phyloP scores from a whole-genome alignment of 345 rosid genomes.

The Populus ilicifolia region DNA sequence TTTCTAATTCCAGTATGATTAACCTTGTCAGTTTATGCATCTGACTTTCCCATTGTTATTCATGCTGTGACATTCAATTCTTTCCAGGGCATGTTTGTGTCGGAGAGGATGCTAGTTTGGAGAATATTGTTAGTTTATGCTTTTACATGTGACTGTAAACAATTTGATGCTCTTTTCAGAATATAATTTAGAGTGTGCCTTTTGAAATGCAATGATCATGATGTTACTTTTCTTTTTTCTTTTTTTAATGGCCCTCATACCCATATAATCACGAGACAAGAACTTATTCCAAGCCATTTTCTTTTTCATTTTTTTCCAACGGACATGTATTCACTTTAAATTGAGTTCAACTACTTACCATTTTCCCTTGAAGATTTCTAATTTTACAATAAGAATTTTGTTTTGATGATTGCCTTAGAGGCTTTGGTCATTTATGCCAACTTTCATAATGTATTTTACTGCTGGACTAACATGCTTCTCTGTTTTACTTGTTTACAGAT shows the following conservation, averaged over 20 bases:
- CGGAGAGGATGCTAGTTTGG: not conserved
- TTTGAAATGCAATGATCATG: not conserved
- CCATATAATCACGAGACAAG: not conserved
- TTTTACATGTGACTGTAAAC: not conserved
- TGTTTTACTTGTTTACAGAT: slow-evolving; percentile 53
- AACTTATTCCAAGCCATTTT: not conserved
- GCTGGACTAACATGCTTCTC: slow-evolving; percentile 3
- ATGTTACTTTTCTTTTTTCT: not conserved
- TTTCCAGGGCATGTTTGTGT: not conserved
- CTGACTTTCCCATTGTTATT: not conserved
- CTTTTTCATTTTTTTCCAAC: too few relatives aligned
- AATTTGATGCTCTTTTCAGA: not conserved
- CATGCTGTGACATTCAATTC: not conserved
- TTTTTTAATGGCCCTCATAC: not conserved
- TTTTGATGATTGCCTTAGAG: not conserved
- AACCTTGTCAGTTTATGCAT: not conserved
- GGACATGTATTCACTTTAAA: not conserved
- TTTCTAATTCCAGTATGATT: not conserved
- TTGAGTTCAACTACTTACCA: not conserved
- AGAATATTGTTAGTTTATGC: not conserved
- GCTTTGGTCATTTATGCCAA: not conserved
- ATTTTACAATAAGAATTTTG: not conserved
- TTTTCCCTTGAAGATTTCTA: not conserved
- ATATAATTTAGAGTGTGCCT: not conserved
- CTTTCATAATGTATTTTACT: slow-evolving; percentile 7